Percentiles rank a stretch among this genome's conserved stretches.
phyloP scores from a whole-genome alignment of 2,329 filamentous ascomycete genomes.

The Aspergillus persii region DNA sequence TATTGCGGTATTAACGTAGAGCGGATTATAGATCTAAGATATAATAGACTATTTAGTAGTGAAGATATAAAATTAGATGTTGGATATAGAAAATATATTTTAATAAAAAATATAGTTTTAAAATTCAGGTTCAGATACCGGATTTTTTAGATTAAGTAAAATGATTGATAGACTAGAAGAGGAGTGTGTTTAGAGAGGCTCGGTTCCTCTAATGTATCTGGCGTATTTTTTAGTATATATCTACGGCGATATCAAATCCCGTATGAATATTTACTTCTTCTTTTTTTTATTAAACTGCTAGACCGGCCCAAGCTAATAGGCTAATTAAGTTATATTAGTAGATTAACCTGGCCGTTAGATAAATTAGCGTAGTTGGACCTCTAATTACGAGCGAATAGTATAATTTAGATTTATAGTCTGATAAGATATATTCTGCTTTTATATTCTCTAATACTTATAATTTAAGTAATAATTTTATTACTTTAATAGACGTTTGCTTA shows the following conservation, averaged over 20 bases:
- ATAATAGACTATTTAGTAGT: conserved; percentile 26
- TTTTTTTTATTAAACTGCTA: not conserved
- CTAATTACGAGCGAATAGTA: not conserved
- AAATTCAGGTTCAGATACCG: not conserved
- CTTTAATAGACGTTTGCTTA: not conserved
- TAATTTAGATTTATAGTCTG: not conserved
- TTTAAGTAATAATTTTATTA: not conserved
- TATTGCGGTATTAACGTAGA: conserved; percentile 28
- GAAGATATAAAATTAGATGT: conserved; percentile 28
- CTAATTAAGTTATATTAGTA: not conserved
- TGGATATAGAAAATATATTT: conserved; percentile 28
- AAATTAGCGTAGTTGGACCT: not conserved
- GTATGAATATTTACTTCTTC: not conserved
- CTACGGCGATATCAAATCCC: not conserved
- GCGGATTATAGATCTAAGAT: conserved; percentile 30
- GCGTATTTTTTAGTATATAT: too few species aligned
- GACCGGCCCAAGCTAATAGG: not conserved
- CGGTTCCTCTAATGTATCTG: not conserved
- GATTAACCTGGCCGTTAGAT: not conserved
- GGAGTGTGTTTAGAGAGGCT: not conserved
- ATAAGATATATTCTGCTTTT: not conserved
- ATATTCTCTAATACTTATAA: not conserved
- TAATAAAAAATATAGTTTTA: conserved; percentile 10
- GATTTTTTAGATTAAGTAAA: not conserved
- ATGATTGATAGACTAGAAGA: not conserved